Conservation (phyloP, 345 rosid genomes). For the Eutrema yunnanense region DNA sequence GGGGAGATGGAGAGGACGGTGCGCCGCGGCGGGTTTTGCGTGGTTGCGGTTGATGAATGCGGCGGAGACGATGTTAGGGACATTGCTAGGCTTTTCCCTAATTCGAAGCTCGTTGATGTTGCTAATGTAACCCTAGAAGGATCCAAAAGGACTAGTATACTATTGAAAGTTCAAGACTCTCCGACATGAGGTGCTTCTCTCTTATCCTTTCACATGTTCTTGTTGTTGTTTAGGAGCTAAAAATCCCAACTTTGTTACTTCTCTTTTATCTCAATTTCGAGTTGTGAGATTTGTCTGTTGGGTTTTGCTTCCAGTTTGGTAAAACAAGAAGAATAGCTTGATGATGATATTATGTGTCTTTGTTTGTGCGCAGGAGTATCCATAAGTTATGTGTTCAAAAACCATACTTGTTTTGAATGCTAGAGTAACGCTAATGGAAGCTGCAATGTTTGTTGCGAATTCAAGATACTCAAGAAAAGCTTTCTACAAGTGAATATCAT, state of each 20-base stretch:
- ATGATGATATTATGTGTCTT: not conserved
- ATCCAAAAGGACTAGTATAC: slow-evolving; percentile 46
- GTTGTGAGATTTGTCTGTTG: not conserved
- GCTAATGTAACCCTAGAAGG: slow-evolving; percentile 51
- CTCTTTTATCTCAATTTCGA: not conserved
- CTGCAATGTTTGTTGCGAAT: not conserved
- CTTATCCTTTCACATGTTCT: not conserved
- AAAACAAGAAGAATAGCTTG: not conserved
- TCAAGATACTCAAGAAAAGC: not conserved
- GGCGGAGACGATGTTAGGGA: slow-evolving; percentile 38
- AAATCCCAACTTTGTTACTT: not conserved
- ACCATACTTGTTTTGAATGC: not conserved
- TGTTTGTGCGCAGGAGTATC: not conserved
- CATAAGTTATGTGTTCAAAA: not conserved
- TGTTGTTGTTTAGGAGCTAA: not conserved
- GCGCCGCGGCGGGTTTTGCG: slow-evolving; percentile 48
- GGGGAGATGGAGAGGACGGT: slow-evolving; percentile 92
- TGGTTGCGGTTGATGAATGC: slow-evolving; percentile 55
- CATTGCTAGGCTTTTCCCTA: slow-evolving; percentile 43
- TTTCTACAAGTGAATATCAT: not conserved
- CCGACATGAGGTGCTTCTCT: not conserved
- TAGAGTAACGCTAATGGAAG: not conserved
- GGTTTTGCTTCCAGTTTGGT: not conserved
- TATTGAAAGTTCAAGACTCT: slow-evolving; percentile 36
- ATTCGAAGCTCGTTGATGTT: slow-evolving; percentile 40